phyloP scores from a whole-genome alignment of 129 eudicot genomes.

The Centaurea solstitialis region DNA sequence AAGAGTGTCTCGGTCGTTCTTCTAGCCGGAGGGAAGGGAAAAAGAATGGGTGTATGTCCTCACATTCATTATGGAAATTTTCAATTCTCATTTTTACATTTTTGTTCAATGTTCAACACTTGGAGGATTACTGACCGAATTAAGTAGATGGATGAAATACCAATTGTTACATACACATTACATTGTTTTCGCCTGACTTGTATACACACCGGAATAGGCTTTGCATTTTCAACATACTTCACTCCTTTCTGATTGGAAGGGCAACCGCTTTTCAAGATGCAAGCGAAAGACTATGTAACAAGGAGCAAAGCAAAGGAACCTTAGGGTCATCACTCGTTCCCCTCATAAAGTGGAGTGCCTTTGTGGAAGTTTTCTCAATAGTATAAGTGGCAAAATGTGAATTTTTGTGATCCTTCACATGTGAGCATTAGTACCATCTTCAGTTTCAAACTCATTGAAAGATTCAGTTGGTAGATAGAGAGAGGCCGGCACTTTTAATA shows the following conservation, averaged over 20 bases:
- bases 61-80: background rate
- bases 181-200: background rate
- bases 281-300: too few relatives aligned
- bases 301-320: too few relatives aligned
- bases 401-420: background rate
- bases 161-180: background rate
- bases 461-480: background rate
- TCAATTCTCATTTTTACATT: background rate
- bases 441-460: background rate
- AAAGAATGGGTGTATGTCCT: slow-evolving; percentile 88
- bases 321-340: too few relatives aligned
- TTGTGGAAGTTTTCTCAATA: too few relatives aligned
- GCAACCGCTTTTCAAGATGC: too few relatives aligned
- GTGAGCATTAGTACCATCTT: background rate
- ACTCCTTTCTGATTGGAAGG: too few relatives aligned
- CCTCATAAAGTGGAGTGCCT: too few relatives aligned
- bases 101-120: slow-evolving; percentile 1
- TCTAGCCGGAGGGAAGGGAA: slow-evolving; percentile 97
- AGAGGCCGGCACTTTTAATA: background rate
- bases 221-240: too few relatives aligned
- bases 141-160: slow-evolving; percentile 5
- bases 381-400: too few relatives aligned
- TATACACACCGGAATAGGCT: too few relatives aligned
- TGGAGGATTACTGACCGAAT: background rate
- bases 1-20: slow-evolving; percentile 93